These are phyloP conservation scores for Kwoniella mangroviensis DNA, from an alignment of 768 basidiomycete species.

Conservation along the genomic window DNA sequence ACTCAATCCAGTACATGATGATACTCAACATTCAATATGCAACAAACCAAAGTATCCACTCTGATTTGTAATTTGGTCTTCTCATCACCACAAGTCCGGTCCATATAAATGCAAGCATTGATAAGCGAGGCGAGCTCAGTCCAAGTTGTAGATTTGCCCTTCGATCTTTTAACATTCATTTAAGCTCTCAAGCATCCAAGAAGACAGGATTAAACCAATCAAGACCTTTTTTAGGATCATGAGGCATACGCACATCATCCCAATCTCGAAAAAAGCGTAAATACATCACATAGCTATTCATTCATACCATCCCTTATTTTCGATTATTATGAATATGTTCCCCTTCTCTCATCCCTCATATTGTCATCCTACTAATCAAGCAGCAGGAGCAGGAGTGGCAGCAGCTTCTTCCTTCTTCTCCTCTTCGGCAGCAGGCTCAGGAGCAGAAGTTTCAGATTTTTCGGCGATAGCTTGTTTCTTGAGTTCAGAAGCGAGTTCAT, in stretches of 20 bases:
- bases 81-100: too few relatives aligned
- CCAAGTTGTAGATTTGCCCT: too few relatives aligned
- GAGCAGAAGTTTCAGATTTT: slow-evolving; percentile 52
- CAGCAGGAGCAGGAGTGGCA: slow-evolving; percentile 11
- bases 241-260: background rate
- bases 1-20: background rate
- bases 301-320: background rate
- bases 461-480: slow-evolving; percentile 33
- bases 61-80: too few relatives aligned
- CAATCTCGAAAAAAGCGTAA: background rate
- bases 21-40: background rate
- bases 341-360: background rate
- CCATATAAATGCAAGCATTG: too few relatives aligned
- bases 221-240: background rate
- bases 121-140: too few relatives aligned
- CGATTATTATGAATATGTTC: background rate
- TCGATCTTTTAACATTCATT: too few relatives aligned
- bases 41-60: too few relatives aligned
- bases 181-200: background rate
- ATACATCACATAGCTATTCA: background rate
- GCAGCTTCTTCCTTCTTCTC: slow-evolving; percentile 34
- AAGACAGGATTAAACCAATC: background rate
- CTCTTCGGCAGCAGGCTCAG: slow-evolving; percentile 35
- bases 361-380: slow-evolving; percentile 5
- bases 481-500: slow-evolving; percentile 37